A percentile compares a stretch with the other conserved stretches of the same genome.
Conservation (phyloP, 352 stramenopile species). For the Globisporangium spiculum region DNA sequence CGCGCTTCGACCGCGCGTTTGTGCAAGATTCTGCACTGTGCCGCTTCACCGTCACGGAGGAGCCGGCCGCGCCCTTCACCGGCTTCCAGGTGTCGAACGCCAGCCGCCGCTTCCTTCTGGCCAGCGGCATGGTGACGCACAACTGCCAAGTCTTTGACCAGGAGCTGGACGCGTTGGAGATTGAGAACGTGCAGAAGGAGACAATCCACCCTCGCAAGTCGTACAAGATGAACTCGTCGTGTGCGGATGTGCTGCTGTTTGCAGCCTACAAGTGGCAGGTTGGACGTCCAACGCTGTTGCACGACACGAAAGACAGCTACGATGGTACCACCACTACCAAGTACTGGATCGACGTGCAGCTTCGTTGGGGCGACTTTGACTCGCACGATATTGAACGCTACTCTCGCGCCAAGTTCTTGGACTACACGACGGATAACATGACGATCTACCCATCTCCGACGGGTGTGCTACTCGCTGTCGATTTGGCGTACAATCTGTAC, state of each 20-base stretch:
- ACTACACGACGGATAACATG: conserved; percentile 99
- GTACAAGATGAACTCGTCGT: conserved; percentile 99
- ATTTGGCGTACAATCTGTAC: conserved; percentile 99
- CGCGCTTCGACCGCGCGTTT: conserved; percentile 8
- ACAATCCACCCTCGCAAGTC: conserved; percentile 99
- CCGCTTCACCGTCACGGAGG: conserved; percentile 11
- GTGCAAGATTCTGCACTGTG: conserved; percentile 10
- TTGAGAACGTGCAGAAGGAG: conserved; percentile 99
- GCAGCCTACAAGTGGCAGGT: conserved; percentile 99
- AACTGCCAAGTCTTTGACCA: conserved; percentile 98
- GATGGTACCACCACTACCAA: conserved; percentile 95
- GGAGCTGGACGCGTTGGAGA: conserved; percentile 98
- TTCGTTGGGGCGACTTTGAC: conserved; percentile 99
- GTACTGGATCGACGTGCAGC: conserved; percentile 99
- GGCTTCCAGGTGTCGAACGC: conserved; percentile 15
- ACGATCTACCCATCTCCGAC: conserved; percentile 99
- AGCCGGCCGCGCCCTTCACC: conserved; percentile 10
- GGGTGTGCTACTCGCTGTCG: conserved; percentile 96
- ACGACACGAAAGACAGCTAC: conserved; percentile 97
- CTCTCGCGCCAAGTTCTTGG: conserved; percentile 98
- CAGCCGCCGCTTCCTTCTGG: conserved; percentile 22
- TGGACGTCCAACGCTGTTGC: conserved; percentile 69
- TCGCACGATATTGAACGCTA: conserved; percentile 99
- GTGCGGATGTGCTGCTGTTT: conserved; percentile 98
- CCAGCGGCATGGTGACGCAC: conserved; percentile 12